Conservation (phyloP, 2,329 filamentous ascomycete species). For the Ceratocystis papillata region DNA sequence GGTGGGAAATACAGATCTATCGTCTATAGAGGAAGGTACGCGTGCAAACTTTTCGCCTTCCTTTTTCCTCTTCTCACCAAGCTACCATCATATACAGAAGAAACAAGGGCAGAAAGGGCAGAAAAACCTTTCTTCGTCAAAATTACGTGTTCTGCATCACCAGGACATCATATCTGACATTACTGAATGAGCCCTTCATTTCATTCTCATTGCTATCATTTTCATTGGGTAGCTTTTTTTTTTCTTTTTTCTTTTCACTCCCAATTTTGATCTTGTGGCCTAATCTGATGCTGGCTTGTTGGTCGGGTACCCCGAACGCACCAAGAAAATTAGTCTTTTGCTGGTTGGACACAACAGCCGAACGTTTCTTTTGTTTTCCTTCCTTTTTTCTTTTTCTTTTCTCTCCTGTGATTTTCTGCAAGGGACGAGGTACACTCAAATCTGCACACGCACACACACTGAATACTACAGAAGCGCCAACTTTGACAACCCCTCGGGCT, state of each 20-base stretch:
- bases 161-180: no score
- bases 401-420: no score
- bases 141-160: neutral
- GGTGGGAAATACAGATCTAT: neutral
- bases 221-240: neutral
- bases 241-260: neutral
- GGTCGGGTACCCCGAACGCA: neutral
- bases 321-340: neutral
- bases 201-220: neutral
- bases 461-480: no score
- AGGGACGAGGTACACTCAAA: no score
- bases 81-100: neutral
- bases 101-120: neutral
- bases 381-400: neutral
- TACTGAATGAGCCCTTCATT: neutral
- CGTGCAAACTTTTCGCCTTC: slow-evolving; percentile 1
- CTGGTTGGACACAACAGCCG: neutral
- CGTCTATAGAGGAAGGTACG: neutral
- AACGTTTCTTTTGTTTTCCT: neutral
- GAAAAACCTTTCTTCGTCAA: neutral
- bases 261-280: slow-evolving; percentile 12
- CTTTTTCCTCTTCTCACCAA: neutral
- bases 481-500: no score
- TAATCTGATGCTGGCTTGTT: neutral
- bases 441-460: no score